A percentile compares a stretch with the other conserved stretches of the same genome.
These are phyloP conservation scores for Lactifluus volemus DNA, from an alignment of 768 basidiomycete species.

Conservation along the genomic window DNA sequence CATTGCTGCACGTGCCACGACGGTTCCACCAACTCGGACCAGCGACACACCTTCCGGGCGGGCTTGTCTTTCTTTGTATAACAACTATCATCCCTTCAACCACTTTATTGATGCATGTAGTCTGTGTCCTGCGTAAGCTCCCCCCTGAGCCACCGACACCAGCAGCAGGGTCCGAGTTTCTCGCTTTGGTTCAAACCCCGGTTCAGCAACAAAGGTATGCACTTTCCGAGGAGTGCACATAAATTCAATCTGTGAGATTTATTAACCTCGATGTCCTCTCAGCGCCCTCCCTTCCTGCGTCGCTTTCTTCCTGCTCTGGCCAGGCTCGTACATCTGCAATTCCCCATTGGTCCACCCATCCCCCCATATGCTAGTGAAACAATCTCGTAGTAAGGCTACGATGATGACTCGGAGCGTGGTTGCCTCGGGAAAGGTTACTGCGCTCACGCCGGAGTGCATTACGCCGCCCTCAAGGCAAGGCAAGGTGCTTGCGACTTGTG, in stretches of 20 bases:
- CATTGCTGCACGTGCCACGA: background rate
- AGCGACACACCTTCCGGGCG: background rate
- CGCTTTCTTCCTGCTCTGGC: background rate
- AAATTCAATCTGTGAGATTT: background rate
- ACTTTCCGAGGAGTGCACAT: slow-evolving; percentile 8
- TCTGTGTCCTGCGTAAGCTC: background rate
- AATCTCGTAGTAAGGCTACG: background rate
- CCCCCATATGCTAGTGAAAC: background rate
- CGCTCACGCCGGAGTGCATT: background rate
- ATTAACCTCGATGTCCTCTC: background rate
- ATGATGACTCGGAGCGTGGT: background rate
- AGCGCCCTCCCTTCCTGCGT: background rate
- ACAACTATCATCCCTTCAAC: background rate
- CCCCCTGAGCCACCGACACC: background rate
- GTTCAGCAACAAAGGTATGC: background rate
- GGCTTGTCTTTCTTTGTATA: slow-evolving; percentile 1
- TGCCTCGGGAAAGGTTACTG: background rate
- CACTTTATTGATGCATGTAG: background rate
- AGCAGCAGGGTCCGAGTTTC: background rate
- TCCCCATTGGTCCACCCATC: background rate
- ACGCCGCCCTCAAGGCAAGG: background rate
- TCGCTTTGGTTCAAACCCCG: slow-evolving; percentile 5
- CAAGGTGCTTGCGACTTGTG: slow-evolving; percentile 5
- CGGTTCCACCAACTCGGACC: background rate
- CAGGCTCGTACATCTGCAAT: background rate